Percentiles rank a stretch among this genome's conserved stretches.
Evolutionary conservation across 371 early-diverging fungal genomes (phyloP).

Genomic region (Chytridiales sp.): DNA sequence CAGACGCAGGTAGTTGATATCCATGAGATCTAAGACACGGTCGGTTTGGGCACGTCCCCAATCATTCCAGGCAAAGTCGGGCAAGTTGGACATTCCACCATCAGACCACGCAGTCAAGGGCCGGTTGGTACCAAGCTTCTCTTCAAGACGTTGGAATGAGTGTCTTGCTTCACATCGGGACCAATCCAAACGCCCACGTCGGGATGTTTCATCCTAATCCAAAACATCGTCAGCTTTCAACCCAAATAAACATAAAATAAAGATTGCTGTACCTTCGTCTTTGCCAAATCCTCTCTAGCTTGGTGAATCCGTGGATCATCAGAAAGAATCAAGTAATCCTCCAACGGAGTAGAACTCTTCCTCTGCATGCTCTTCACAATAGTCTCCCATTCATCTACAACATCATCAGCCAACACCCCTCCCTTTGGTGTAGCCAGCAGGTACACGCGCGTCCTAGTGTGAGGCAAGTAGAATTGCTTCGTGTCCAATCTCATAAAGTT

Average conservation of each 20-base stretch:
- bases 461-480: slow-evolving; percentile 42
- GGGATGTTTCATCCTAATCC: neutral
- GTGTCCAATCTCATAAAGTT: slow-evolving; percentile 33
- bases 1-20: slow-evolving; percentile 35
- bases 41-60: slow-evolving; percentile 40
- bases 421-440: slow-evolving; percentile 29
- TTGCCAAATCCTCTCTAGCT: slow-evolving; percentile 29
- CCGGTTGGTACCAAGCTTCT: slow-evolving; percentile 34
- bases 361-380: slow-evolving; percentile 25
- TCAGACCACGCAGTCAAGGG: slow-evolving; percentile 44
- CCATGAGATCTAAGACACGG: slow-evolving; percentile 42
- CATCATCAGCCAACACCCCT: slow-evolving; percentile 2
- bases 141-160: slow-evolving; percentile 26
- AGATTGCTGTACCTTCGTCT: slow-evolving; percentile 15
- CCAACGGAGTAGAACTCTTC: slow-evolving; percentile 30
- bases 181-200: slow-evolving; percentile 36
- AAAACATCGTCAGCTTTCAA: neutral
- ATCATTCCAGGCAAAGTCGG: slow-evolving; percentile 41
- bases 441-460: slow-evolving; percentile 44
- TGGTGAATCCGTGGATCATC: slow-evolving; percentile 42
- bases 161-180: slow-evolving; percentile 39
- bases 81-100: slow-evolving; percentile 35
- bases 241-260: neutral
- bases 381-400: slow-evolving; percentile 28
- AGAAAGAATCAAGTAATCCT: slow-evolving; percentile 36